Evolutionary conservation across 768 basidiomycete species (phyloP).

Genomic region (Tricholomella constricta): DNA sequence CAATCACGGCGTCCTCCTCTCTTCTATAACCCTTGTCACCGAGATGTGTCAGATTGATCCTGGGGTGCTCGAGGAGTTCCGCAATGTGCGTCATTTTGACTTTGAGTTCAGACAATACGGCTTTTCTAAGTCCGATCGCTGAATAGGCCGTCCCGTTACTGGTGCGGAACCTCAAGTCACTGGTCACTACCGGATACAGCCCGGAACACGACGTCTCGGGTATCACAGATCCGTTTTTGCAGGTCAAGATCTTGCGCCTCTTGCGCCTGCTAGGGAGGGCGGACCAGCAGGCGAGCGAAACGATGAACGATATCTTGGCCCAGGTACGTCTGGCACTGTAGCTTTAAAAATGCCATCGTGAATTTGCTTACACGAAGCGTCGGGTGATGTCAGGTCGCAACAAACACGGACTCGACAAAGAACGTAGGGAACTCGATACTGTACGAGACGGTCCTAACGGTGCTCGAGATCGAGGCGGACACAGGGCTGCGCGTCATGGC

Average conservation of each 20-base stretch:
- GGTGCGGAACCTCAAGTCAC: conserved; percentile 91
- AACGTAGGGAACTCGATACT: conserved; percentile 98
- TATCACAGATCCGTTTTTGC: conserved; percentile 95
- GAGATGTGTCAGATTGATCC: conserved; percentile 91
- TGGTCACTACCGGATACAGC: conserved; percentile 95
- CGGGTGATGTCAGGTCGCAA: conserved; percentile 75
- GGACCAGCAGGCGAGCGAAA: conserved; percentile 85
- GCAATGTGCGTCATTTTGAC: conserved; percentile 68
- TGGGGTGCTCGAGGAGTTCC: conserved; percentile 77
- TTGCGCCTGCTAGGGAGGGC: conserved; percentile 86
- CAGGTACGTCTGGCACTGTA: conserved; percentile 53
- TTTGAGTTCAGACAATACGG: conserved; percentile 1
- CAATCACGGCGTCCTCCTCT: conserved; percentile 93
- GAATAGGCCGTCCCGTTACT: conserved; percentile 85
- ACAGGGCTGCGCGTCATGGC: conserved; percentile 97
- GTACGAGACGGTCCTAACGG: conserved; percentile 95
- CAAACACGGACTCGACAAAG: conserved; percentile 96
- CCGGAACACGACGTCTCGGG: conserved; percentile 99
- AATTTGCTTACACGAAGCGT: conserved; percentile 1
- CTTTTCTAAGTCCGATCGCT: conserved; percentile 6
- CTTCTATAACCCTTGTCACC: conserved; percentile 91
- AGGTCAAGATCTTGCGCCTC: conserved; percentile 90
- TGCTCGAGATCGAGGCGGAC: conserved; percentile 97
- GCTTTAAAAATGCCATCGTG: not conserved
- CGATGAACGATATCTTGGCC: conserved; percentile 98